Percentiles rank a stretch among this genome's conserved stretches.
phyloP scores from a whole-genome alignment of 805 yeast species.

The Barnettozyma sucrosica region DNA sequence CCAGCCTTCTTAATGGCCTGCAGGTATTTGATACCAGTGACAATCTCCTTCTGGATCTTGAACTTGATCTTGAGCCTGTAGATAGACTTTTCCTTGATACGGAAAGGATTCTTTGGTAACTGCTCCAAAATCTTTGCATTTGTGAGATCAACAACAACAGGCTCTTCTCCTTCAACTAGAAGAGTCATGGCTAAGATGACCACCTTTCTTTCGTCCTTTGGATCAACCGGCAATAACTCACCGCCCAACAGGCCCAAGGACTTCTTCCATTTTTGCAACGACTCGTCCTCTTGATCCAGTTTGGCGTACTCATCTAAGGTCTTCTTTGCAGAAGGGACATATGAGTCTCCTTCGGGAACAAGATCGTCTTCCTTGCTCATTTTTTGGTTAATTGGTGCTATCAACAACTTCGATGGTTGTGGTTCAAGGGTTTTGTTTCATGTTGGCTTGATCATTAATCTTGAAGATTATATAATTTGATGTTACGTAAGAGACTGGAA shows the following conservation, averaged over 20 bases:
- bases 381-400: neutral
- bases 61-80: constrained; percentile 71
- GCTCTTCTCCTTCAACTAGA: constrained; percentile 59
- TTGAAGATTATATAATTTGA: too few species aligned
- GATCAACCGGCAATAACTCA: constrained; percentile 56
- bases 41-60: constrained; percentile 83
- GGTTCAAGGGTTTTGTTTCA: neutral
- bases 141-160: constrained; percentile 66
- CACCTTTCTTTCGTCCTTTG: constrained; percentile 64
- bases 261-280: constrained; percentile 86
- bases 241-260: constrained; percentile 71
- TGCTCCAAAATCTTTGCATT: constrained; percentile 51
- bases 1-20: constrained; percentile 85
- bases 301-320: constrained; percentile 78
- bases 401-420: neutral
- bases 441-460: neutral
- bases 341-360: constrained; percentile 56
- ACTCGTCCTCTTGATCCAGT: constrained; percentile 86
- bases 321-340: constrained; percentile 52
- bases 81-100: constrained; percentile 70
- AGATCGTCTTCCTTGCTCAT: constrained; percentile 42
- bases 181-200: constrained; percentile 75
- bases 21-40: constrained; percentile 83
- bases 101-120: constrained; percentile 59
- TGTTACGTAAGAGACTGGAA: too few species aligned